Evolutionary conservation across 768 basidiomycete species (phyloP).

Genomic region (Pulveroboletus sp.): DNA sequence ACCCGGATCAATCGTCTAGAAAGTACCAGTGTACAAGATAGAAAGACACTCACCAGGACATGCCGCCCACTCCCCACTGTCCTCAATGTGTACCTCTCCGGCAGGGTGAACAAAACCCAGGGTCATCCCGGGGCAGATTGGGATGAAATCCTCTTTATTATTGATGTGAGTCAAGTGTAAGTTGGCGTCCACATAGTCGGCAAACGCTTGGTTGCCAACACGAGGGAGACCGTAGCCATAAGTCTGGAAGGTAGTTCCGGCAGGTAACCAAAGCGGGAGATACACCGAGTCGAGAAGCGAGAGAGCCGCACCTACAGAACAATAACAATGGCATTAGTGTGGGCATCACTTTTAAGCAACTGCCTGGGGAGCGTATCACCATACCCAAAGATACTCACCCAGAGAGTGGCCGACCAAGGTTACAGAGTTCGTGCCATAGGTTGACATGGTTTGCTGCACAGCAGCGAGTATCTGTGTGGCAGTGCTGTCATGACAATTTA

Average conservation of each 20-base stretch:
- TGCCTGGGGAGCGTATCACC: neutral
- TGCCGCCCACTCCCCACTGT: slow-evolving; percentile 44
- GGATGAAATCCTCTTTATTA: slow-evolving; percentile 42
- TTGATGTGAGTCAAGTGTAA: slow-evolving; percentile 48
- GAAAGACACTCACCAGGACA: slow-evolving; percentile 42
- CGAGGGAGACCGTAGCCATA: slow-evolving; percentile 35
- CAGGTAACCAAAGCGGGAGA: slow-evolving; percentile 35
- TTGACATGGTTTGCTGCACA: slow-evolving; percentile 38
- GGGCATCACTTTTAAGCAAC: neutral
- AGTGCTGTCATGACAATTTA: slow-evolving; percentile 25
- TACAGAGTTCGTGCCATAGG: slow-evolving; percentile 33
- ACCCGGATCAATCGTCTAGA: neutral
- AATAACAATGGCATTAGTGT: neutral
- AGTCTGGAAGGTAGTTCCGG: slow-evolving; percentile 29
- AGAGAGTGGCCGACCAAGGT: slow-evolving; percentile 46
- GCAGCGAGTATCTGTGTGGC: slow-evolving; percentile 41
- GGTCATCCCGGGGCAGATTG: slow-evolving; percentile 32
- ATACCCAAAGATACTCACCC: slow-evolving; percentile 18
- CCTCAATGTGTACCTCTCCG: slow-evolving; percentile 42
- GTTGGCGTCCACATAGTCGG: slow-evolving; percentile 48
- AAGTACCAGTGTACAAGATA: neutral
- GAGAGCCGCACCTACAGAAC: slow-evolving; percentile 31
- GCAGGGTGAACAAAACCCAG: slow-evolving; percentile 38
- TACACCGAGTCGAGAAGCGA: slow-evolving; percentile 38
- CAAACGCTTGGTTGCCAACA: slow-evolving; percentile 57